Conservation (phyloP, 2,329 filamentous ascomycete genomes). For the Colletotrichum graminicola region DNA sequence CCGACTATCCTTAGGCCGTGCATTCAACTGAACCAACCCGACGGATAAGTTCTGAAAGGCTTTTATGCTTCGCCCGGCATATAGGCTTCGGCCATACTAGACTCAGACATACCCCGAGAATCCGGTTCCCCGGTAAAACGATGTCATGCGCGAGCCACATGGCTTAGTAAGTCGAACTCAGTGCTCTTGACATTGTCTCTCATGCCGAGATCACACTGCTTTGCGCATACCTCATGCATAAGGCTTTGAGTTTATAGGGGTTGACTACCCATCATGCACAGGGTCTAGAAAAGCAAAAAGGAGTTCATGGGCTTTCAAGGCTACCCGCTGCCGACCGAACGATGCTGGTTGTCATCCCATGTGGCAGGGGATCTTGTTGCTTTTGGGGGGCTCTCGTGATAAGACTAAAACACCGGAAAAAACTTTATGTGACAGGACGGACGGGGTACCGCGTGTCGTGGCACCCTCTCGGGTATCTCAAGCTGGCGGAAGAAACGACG, state of each 20-base stretch:
- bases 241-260: conserved; percentile 1
- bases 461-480: conserved; percentile 25
- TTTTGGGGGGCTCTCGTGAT: neutral
- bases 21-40: neutral
- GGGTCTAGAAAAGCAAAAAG: neutral
- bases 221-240: conserved; percentile 3
- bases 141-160: conserved; percentile 26
- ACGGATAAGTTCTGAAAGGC: neutral
- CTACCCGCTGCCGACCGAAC: conserved; percentile 17
- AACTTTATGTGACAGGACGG: conserved; percentile 22
- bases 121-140: conserved; percentile 5
- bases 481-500: conserved; percentile 91
- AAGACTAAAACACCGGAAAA: neutral
- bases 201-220: conserved; percentile 13
- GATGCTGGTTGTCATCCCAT: conserved; percentile 17
- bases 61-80: neutral
- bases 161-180: neutral
- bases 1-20: neutral
- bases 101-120: neutral
- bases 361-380: neutral
- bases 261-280: neutral
- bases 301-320: conserved; percentile 9
- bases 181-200: conserved; percentile 27
- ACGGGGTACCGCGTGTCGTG: neutral
- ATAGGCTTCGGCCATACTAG: neutral